Conservation (phyloP, 257 asterid genomes). For the Przewalskia tangutica region DNA sequence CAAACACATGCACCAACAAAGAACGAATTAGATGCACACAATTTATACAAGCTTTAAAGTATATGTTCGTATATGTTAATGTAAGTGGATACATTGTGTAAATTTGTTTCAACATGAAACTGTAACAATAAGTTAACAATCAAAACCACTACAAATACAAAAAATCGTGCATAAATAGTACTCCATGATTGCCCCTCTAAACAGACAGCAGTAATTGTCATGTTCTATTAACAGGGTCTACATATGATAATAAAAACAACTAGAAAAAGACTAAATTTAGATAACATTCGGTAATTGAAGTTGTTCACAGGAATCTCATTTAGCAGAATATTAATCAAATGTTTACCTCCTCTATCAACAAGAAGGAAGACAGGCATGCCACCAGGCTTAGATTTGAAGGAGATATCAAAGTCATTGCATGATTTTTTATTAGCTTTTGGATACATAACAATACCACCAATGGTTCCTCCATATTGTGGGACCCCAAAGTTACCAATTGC, state of each 20-base stretch:
- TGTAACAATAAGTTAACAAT: background rate
- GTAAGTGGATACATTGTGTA: too few species aligned
- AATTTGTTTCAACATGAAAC: background rate
- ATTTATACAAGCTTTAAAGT: background rate
- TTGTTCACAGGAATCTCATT: background rate
- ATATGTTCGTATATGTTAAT: too few species aligned
- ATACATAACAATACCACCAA: constrained; percentile 69
- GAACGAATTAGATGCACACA: background rate
- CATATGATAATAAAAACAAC: background rate
- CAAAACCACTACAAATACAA: background rate
- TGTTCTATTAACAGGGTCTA: background rate
- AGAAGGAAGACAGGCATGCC: constrained; percentile 82
- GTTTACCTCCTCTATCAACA: constrained; percentile 78
- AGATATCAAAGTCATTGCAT: constrained; percentile 37
- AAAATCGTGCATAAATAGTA: background rate
- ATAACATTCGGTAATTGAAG: background rate
- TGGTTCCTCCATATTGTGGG: constrained; percentile 87
- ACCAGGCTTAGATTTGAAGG: constrained; percentile 63
- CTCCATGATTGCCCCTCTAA: background rate
- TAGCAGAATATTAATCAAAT: background rate
- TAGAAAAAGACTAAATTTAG: background rate
- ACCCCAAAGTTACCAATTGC: constrained; percentile 98
- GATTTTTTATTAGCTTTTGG: constrained; percentile 70
- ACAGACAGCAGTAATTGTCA: background rate
- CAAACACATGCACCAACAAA: background rate